Evolutionary conservation across 1,284 basidiomycete genomes (phyloP).

Genomic region (Apiotrichum siamense): DNA sequence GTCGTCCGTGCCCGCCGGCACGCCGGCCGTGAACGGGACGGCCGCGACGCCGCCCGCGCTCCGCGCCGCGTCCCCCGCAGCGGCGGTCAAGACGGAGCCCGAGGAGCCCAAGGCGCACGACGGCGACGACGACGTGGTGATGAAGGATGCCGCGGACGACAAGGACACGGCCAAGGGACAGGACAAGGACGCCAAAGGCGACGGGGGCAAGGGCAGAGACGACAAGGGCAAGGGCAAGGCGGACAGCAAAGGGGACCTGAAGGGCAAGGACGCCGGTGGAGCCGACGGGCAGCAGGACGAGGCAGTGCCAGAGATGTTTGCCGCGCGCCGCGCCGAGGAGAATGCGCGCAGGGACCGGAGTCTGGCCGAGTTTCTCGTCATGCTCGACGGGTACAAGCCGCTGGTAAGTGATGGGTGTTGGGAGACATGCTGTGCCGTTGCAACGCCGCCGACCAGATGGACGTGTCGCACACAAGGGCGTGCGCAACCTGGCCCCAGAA

Average conservation of each 20-base stretch:
- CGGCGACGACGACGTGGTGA: neutral
- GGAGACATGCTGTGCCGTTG: neutral
- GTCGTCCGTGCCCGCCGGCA: neutral
- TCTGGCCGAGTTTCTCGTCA: slow-evolving; percentile 86
- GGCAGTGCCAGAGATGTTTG: slow-evolving; percentile 27
- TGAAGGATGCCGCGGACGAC: neutral
- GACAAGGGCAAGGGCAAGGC: slow-evolving; percentile 9
- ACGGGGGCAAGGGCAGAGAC: neutral
- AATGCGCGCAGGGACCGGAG: slow-evolving; percentile 73
- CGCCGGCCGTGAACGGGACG: neutral
- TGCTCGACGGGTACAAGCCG: slow-evolving; percentile 95
- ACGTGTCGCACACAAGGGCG: no score
- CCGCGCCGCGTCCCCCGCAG: neutral
- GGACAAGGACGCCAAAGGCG: neutral
- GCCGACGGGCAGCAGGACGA: no score
- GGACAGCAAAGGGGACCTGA: no score
- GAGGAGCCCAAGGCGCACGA: neutral
- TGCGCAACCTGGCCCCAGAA: no score
- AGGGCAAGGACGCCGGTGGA: no score
- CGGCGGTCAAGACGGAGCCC: neutral
- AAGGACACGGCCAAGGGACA: neutral
- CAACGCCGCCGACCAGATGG: neutral
- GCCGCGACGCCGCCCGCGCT: no score
- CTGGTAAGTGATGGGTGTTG: slow-evolving; percentile 56
- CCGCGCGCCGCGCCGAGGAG: slow-evolving; percentile 56